Conservation (phyloP, 192 early-diverging fungal species). For the Mortierella alpina region DNA sequence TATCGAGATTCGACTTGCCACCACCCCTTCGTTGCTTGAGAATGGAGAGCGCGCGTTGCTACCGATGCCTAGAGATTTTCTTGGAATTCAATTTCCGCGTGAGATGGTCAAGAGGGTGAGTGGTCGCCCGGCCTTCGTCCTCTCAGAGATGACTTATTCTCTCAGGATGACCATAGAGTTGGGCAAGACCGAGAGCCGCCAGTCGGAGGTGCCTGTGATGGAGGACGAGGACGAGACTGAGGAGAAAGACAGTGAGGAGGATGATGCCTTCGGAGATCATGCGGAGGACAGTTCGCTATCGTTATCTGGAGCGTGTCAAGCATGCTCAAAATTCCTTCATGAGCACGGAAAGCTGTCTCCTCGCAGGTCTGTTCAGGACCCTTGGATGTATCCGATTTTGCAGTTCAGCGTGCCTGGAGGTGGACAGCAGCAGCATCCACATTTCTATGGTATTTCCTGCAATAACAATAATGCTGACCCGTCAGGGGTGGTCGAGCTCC, state of each 20-base stretch:
- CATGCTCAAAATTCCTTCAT: conserved; percentile 39
- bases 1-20: conserved; percentile 20
- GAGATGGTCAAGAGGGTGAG: conserved; percentile 36
- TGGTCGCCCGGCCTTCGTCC: conserved; percentile 19
- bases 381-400: conserved; percentile 25
- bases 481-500: conserved; percentile 33
- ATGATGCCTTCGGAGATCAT: conserved; percentile 3
- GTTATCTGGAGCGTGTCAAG: conserved; percentile 16
- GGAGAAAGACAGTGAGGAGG: not conserved
- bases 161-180: conserved; percentile 13
- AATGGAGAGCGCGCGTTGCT: not conserved
- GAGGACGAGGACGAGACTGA: not conserved
- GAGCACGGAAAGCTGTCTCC: conserved; percentile 26
- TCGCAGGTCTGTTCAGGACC: conserved; percentile 3
- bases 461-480: not conserved
- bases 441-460: not conserved
- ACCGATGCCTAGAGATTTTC: conserved; percentile 20
- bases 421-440: not conserved
- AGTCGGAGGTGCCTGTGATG: not conserved
- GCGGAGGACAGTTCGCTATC: not conserved
- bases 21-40: not conserved
- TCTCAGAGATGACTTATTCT: conserved; percentile 39
- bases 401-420: conserved; percentile 37
- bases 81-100: conserved; percentile 30
- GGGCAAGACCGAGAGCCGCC: not conserved